phyloP scores from a whole-genome alignment of 1,284 basidiomycete genomes.

The Amylostereum areolatum region DNA sequence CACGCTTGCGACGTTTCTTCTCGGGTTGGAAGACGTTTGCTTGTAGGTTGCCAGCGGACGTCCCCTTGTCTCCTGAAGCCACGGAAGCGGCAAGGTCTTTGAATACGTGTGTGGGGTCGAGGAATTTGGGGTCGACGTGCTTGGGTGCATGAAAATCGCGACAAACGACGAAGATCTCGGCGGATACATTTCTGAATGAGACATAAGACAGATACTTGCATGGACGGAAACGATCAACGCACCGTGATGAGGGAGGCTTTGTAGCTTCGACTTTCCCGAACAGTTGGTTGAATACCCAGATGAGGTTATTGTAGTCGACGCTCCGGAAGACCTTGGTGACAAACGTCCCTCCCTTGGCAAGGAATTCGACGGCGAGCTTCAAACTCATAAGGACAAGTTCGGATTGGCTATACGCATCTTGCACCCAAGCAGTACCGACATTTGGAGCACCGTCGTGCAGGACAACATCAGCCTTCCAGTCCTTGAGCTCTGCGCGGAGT shows the following conservation, averaged over 20 bases:
- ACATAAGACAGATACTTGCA: slow-evolving; percentile 1
- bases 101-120: slow-evolving; percentile 97
- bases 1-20: slow-evolving; percentile 90
- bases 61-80: slow-evolving; percentile 44
- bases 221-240: slow-evolving; percentile 16
- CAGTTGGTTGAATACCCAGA: slow-evolving; percentile 98
- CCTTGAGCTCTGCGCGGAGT: slow-evolving; percentile 87
- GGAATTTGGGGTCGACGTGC: slow-evolving; percentile 96
- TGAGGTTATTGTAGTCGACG: slow-evolving; percentile 96
- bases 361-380: slow-evolving; percentile 95
- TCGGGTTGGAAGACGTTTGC: slow-evolving; percentile 96
- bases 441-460: slow-evolving; percentile 99
- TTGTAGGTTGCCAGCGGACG: slow-evolving; percentile 56
- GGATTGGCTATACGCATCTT: slow-evolving; percentile 97
- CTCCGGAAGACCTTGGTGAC: slow-evolving; percentile 99
- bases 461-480: slow-evolving; percentile 99
- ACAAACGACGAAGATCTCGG: slow-evolving; percentile 99
- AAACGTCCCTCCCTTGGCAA: slow-evolving; percentile 91
- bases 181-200: slow-evolving; percentile 85
- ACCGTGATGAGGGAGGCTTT: slow-evolving; percentile 97
- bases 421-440: slow-evolving; percentile 99
- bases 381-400: slow-evolving; percentile 96
- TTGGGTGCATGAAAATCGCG: slow-evolving; percentile 93
- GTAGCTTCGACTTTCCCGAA: slow-evolving; percentile 98
- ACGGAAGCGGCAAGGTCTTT: slow-evolving; percentile 70